Base-by-base conservation (phyloP, 306 rosid genomes). In the barrel medic (Medicago truncatula) region DNA sequence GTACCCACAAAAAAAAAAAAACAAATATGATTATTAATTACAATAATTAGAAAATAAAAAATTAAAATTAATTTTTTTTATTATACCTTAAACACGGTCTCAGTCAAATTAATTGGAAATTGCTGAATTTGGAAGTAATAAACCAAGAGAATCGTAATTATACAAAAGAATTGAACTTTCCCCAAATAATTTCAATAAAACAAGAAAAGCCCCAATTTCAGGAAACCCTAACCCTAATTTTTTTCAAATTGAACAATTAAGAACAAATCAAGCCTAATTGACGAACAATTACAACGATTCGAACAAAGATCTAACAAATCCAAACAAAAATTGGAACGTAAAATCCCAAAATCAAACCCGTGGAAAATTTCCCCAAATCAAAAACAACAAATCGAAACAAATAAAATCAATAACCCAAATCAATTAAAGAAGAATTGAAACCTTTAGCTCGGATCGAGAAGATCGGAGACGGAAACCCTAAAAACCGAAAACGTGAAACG, bases 171-270 rank as follows among this genome's bases (percentile, higher is more conserved):
- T 67, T 57, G 38, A 79, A 79, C 60, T 63, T 83, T 64, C 58
- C 91, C 82, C 76, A n/a, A 73, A 18, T 25, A 39, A 83, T 68
- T 87, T 88, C 41, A 66, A 76, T 46, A 12, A 68, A 70, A 80
- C 8, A 74, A 70, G 18, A 57, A 84, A 87, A 83, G 78, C 83
- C 93, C 91, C 76, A 71, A 88, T 18, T 70, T 15, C 2, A 5
- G n/a, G 76, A 88, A 84, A 84, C 90, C 96, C 93, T 88, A 88
- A 87, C 87, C 93, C 89, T 81, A 88, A 84, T 83, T 74, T 78
- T 63, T 73, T 57, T 25, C 13, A 8, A 74, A 57, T 36, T 52
- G 31, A 18, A 81, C 75, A 36, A 77, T 38, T 76, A 67, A 46
- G 8, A 18, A 18, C 25, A 77, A 73, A 73, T 31, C 7, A 84